Evolutionary conservation across 2,329 filamentous ascomycete species (phyloP), one percentile per base, ranked within the genome.

Genomic region (Neopestalotiopsis clavispora): DNA sequence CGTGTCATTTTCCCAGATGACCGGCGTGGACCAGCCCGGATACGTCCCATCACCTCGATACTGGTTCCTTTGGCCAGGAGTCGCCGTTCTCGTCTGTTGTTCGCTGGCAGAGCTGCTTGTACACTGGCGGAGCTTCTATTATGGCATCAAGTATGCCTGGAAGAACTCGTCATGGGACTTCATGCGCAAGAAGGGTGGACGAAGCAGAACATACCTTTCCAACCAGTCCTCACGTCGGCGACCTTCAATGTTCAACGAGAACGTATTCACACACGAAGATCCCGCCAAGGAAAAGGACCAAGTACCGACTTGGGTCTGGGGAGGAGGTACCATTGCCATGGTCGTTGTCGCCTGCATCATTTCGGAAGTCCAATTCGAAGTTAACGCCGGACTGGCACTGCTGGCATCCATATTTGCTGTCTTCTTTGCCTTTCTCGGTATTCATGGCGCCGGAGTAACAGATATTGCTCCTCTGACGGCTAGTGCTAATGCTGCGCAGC

Each of bases 401-500:
- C 80, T 90, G 12, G 86, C 87, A 45, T 81, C 86, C 70, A 75
- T 90, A 70, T 80, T 90, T 52, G 85, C 86, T 67, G 87, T 90
- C 81, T 80, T 90, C 74, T 90, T 90, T 79, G 86, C 86, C 59
- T 88, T 90, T 81, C 80, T 90, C 30, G 87, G 86, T 61, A 87
- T 90, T 71, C 87, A 90, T 75, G 88, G 87, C 75, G 84, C 85
- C 38, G 88, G 85, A 69, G 85, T 86, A n/a, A 88, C 85, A 17
- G 88, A 90, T 72, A 86, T 86, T 72, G 89, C 90, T 0, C 90
- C 90, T 0, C 81, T 92, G 2, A 92, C 90, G 3, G 89, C 90
- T 3, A 89, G 89, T 0, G 86, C 89, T 72, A 92, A 92, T 79
- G 90, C 90, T 4, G 90, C 89, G 1, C 90, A 92, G 81, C 87